A percentile compares a stretch with the other conserved stretches of the same genome.
Conservation (phyloP, 306 rosid genomes). For the Ammopiptanthus mongolicus region DNA sequence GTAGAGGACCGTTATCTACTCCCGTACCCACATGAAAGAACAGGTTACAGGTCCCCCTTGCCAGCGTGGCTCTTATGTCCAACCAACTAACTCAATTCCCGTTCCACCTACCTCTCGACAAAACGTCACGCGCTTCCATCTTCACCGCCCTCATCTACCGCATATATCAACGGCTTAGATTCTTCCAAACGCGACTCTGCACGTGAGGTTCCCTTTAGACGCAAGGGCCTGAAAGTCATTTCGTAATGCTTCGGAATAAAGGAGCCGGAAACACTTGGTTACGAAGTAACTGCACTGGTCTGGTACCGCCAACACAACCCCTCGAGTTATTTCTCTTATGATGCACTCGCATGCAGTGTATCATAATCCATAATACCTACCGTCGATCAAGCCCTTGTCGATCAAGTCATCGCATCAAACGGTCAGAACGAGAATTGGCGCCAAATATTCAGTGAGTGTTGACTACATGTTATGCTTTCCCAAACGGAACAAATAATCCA, state of each 20-base stretch:
- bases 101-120: neutral
- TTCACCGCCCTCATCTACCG: neutral
- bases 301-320: constrained; percentile 26
- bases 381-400: neutral
- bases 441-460: constrained; percentile 7
- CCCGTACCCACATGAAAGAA: neutral
- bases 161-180: neutral
- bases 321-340: neutral
- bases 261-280: constrained; percentile 42
- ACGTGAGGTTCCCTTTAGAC: neutral
- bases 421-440: neutral
- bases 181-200: neutral
- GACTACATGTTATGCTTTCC: neutral
- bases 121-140: neutral
- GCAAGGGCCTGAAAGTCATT: constrained; percentile 2
- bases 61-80: constrained; percentile 14
- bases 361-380: neutral
- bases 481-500: constrained; percentile 12
- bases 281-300: constrained; percentile 43
- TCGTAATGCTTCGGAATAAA: constrained; percentile 30
- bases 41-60: neutral
- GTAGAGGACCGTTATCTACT: too few species aligned
- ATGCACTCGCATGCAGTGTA: neutral
- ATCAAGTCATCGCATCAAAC: neutral
- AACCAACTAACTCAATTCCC: constrained; percentile 8